These are phyloP conservation scores for Penicillium nordicum DNA, from an alignment of 2,329 filamentous ascomycete genomes.

Conservation along the genomic window DNA sequence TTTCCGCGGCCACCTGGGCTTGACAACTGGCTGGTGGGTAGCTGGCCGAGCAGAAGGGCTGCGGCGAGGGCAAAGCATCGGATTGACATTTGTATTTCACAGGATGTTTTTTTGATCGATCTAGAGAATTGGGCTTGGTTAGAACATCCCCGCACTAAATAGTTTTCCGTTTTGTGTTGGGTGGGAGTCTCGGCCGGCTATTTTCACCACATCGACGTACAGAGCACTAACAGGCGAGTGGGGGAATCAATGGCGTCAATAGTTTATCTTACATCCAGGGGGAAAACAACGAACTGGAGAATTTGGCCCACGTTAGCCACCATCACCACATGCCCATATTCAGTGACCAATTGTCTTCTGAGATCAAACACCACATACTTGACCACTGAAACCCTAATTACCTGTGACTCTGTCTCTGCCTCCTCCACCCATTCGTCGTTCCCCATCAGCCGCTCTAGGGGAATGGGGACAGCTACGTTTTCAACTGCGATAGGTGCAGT, in stretches of 20 bases:
- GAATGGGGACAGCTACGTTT: no score
- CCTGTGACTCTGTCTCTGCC: no score
- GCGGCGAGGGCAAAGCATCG: not conserved
- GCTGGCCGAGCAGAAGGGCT: not conserved
- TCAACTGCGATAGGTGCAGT: no score
- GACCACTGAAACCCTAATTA: constrained; percentile 23
- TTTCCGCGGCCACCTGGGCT: not conserved
- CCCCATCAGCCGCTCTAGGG: no score
- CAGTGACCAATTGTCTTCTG: constrained; percentile 28
- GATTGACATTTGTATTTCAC: not conserved
- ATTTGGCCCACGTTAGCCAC: constrained; percentile 14
- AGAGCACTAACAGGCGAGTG: not conserved
- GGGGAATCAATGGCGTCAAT: not conserved
- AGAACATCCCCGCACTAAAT: not conserved
- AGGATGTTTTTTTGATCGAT: not conserved
- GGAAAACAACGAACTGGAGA: not conserved
- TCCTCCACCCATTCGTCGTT: no score
- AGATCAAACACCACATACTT: constrained; percentile 13
- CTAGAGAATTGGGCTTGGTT: not conserved
- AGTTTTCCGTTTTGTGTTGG: not conserved
- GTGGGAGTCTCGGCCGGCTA: not conserved
- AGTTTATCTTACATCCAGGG: not conserved
- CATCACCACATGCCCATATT: constrained; percentile 25
- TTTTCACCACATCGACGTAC: not conserved
- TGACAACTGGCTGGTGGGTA: not conserved